Percentiles rank a stretch among this genome's conserved stretches.
Evolutionary conservation across 75 land plant species (phyloP).

Genomic region (Sequoia sempervirens): DNA sequence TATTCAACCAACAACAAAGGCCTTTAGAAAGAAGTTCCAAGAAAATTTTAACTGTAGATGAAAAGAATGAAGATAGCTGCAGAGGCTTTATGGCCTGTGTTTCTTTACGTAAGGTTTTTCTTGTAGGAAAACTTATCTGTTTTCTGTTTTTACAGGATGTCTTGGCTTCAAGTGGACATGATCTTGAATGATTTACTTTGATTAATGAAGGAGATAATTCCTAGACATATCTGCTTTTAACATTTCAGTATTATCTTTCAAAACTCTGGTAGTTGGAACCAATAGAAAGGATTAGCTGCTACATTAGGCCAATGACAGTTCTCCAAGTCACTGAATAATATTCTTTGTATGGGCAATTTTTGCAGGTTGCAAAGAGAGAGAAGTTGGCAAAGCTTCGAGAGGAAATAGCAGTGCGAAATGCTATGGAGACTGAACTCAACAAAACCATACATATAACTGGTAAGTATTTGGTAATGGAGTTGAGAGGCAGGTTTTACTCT

Average conservation of each 20-base stretch:
- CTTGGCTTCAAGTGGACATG: neutral
- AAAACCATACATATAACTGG: conserved; percentile 88
- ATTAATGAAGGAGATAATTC: neutral
- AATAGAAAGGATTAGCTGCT: neutral
- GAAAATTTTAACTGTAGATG: neutral
- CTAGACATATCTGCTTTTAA: neutral
- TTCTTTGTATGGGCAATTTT: neutral
- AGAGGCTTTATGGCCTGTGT: neutral
- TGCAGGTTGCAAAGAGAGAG: conserved; percentile 64
- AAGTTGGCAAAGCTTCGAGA: conserved; percentile 71
- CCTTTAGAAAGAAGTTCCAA: neutral
- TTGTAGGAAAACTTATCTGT: neutral
- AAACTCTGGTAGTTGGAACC: neutral
- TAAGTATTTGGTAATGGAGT: conserved; percentile 3
- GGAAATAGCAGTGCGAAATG: conserved; percentile 84
- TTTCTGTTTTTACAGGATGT: neutral
- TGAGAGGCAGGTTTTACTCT: neutral
- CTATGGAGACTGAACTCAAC: conserved; percentile 79
- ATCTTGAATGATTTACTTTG: neutral
- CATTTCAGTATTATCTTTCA: neutral
- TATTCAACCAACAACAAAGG: neutral
- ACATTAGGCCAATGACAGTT: neutral
- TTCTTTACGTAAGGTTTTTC: neutral
- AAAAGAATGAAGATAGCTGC: neutral
- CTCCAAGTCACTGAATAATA: neutral